A percentile compares a stretch with the other conserved stretches of the same genome.
These are phyloP conservation scores for Ceratobasidium sp. DNA, from an alignment of 1,284 basidiomycete species.

Conservation along the genomic window DNA sequence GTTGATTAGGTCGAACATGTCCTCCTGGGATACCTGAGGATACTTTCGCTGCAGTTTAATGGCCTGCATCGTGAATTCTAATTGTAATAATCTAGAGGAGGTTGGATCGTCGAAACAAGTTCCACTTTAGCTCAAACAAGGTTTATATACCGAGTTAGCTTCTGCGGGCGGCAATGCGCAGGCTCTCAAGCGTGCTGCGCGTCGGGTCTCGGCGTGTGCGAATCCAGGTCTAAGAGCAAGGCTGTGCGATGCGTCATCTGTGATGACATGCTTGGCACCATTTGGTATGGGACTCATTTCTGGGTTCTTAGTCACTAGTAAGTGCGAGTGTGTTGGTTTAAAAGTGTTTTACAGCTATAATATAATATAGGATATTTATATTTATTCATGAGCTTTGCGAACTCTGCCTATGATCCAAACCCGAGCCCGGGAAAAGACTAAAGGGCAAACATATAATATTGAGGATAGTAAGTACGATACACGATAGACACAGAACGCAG, in stretches of 20 bases:
- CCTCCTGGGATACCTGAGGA: slow-evolving; percentile 88
- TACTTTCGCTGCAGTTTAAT: slow-evolving; percentile 92
- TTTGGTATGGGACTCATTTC: neutral
- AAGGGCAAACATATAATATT: no score
- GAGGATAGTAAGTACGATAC: no score
- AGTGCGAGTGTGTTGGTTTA: neutral
- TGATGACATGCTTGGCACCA: neutral
- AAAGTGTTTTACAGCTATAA: neutral
- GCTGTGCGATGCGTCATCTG: slow-evolving; percentile 34
- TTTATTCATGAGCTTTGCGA: no score
- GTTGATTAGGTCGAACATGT: slow-evolving; percentile 91
- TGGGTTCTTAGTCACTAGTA: neutral
- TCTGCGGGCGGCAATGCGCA: slow-evolving; percentile 37
- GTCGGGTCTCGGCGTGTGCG: slow-evolving; percentile 29
- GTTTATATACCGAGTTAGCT: neutral
- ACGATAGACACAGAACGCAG: no score
- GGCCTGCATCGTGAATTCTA: slow-evolving; percentile 70
- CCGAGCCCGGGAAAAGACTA: no score
- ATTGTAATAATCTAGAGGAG: neutral
- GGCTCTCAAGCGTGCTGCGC: slow-evolving; percentile 10
- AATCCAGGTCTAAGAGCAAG: slow-evolving; percentile 14
- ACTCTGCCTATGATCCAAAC: no score
- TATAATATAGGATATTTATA: no score
- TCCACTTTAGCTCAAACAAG: no score
- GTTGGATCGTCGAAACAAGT: neutral